Base-by-base conservation (phyloP, 768 basidiomycete species). In the Lactifluus pinguis region DNA sequence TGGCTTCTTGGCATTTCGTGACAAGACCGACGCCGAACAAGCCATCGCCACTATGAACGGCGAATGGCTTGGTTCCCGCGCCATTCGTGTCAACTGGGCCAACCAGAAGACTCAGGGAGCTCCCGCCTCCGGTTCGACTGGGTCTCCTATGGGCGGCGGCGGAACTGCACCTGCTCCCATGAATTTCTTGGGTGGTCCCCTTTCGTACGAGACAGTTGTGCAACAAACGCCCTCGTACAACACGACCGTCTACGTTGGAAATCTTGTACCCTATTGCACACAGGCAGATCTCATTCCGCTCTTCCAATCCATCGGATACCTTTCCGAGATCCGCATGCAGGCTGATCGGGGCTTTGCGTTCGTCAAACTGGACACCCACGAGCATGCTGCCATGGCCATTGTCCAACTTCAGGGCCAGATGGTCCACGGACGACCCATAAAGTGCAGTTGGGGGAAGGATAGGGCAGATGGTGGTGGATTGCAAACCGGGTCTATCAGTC, bases 31-130 rank as follows among this genome's bases (percentile, higher is more conserved):
- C 69, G 97, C 97, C 36, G 97, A 99, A 73, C 97, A 98, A 74
- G 97, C 97, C 47, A 99, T 99, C 72, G 89, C 91, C 36, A 95
- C 95, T 62, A 99, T 99, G 97, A 99, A 99, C 71, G 97, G 97
- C 59, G 95, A 99, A 79, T 99, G 93, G 93, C 82, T 99, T 41
- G 97, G 97, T 52, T 93, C 93, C 34, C 85, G 97, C 62, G 97
- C 97, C 63, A 99, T 99, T 70, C 87, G 97, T 67, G 95, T 98
- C 74, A 99, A 99, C 77, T 99, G 95, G 95, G 97, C 97, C 56
- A 98, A 98, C 77, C 95, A 98, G 76, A 98, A 98, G 79, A 98
- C 95, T 17, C 93, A 95, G 74, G 91, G 85, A 59, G 72, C 69
- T 2, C 67, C 72, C n/a, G 15, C 68, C 32, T 29, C 53, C 39